Evolutionary conservation across 2,329 filamentous ascomycete species (phyloP).

Genomic region (Aurifilum marmelostoma): DNA sequence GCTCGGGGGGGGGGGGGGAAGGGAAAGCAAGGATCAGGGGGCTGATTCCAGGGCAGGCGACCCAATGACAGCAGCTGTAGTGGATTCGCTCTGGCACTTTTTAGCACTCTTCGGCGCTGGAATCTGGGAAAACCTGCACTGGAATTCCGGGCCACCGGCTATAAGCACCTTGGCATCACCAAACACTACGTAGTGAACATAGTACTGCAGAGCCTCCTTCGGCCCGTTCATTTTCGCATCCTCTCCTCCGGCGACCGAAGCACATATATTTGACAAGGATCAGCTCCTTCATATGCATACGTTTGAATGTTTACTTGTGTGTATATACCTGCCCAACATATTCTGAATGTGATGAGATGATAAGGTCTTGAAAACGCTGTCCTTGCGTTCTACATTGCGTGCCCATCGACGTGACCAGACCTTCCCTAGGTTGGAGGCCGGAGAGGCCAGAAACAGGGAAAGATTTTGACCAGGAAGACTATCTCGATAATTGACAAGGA

Average conservation of each 20-base stretch:
- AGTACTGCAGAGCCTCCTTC: conserved; percentile 1
- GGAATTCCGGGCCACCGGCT: background rate
- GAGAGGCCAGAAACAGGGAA: too few species aligned
- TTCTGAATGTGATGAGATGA: background rate
- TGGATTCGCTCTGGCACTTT: background rate
- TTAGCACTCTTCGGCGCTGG: background rate
- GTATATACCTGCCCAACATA: too few species aligned
- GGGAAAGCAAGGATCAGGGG: background rate
- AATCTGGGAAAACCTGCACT: background rate
- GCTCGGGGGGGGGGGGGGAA: background rate
- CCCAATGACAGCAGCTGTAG: conserved; percentile 8
- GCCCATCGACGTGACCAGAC: too few species aligned
- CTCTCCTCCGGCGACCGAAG: background rate
- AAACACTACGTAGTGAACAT: background rate
- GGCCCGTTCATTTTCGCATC: background rate
- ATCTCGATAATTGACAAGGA: too few species aligned
- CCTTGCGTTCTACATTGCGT: too few species aligned
- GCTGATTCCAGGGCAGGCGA: background rate
- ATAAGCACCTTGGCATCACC: background rate
- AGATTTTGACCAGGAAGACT: too few species aligned
- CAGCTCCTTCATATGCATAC: background rate
- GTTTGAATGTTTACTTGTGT: background rate
- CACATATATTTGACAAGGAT: background rate
- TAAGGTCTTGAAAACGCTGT: too few species aligned
- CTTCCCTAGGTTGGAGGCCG: background rate